Conservation (phyloP, 1,139 yeast genomes). For the Kodamaea sp. region DNA sequence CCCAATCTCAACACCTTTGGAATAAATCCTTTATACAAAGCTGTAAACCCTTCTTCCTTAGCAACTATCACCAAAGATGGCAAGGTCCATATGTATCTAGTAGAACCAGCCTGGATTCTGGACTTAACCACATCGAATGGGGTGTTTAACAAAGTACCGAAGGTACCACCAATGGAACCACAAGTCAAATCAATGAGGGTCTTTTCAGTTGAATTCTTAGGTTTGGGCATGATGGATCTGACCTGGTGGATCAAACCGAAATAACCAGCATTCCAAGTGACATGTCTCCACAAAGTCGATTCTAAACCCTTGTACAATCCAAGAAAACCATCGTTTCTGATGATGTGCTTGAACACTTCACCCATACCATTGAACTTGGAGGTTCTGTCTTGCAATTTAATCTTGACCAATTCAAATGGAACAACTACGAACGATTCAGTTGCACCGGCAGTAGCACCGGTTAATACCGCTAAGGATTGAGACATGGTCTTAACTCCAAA, state of each 20-base stretch:
- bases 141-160: slow-evolving; percentile 90
- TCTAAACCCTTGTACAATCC: slow-evolving; percentile 94
- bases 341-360: slow-evolving; percentile 75
- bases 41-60: slow-evolving; percentile 68
- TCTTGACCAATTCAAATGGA: slow-evolving; percentile 87
- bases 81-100: slow-evolving; percentile 88
- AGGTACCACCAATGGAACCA: slow-evolving; percentile 95
- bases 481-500: slow-evolving; percentile 74
- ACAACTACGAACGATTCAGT: slow-evolving; percentile 95
- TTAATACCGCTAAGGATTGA: slow-evolving; percentile 82
- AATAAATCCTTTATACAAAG: slow-evolving; percentile 80
- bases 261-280: slow-evolving; percentile 97
- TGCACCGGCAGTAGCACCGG: slow-evolving; percentile 99
- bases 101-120: slow-evolving; percentile 87
- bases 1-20: slow-evolving; percentile 98
- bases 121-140: slow-evolving; percentile 98
- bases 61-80: slow-evolving; percentile 78
- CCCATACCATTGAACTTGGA: slow-evolving; percentile 83
- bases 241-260: slow-evolving; percentile 93
- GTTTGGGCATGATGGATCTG: slow-evolving; percentile 75
- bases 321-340: slow-evolving; percentile 72
- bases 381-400: slow-evolving; percentile 86
- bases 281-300: slow-evolving; percentile 96
- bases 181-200: slow-evolving; percentile 85
- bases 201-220: slow-evolving; percentile 67